A percentile compares a stretch with the other conserved stretches of the same genome.
Evolutionary conservation across 139 green algal genomes (phyloP).

Genomic region (Gonium pectorale): DNA sequence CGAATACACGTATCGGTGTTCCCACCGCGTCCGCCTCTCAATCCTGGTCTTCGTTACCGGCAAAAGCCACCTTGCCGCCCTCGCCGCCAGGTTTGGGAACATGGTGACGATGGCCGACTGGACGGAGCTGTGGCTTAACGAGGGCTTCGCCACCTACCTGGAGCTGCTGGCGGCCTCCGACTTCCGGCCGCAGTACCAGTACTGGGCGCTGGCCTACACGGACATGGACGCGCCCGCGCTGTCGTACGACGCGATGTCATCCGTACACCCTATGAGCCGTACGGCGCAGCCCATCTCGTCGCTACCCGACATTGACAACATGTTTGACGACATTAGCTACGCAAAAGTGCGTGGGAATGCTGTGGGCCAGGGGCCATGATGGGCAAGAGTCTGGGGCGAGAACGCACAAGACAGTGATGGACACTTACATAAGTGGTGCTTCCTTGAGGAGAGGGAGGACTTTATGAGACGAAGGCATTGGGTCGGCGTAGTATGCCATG

Average conservation of each 20-base stretch:
- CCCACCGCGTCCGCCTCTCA: no score
- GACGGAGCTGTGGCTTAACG: conserved; percentile 95
- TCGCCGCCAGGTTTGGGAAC: conserved; percentile 69
- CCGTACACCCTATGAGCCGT: conserved; percentile 51
- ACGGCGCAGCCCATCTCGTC: conserved; percentile 52
- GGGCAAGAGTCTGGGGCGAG: no score
- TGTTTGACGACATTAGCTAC: conserved; percentile 78
- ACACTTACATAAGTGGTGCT: no score
- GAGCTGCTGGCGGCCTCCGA: conserved; percentile 64
- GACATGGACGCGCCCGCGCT: conserved; percentile 46
- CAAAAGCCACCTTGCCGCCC: no score
- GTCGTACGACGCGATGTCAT: conserved; percentile 40
- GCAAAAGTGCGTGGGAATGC: conserved; percentile 3
- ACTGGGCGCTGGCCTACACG: conserved; percentile 57
- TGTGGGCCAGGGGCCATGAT: no score
- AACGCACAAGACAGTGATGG: no score
- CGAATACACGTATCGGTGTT: no score
- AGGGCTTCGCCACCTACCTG: conserved; percentile 92
- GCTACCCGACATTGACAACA: conserved; percentile 58
- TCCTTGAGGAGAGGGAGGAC: no score
- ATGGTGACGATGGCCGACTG: conserved; percentile 90
- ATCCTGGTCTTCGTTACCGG: no score
- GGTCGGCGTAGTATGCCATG: no score
- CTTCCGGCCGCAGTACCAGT: conserved; percentile 44
- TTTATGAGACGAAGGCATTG: no score